phyloP scores from a whole-genome alignment of 1,284 basidiomycete species.

The Rhodotorula sp. region DNA sequence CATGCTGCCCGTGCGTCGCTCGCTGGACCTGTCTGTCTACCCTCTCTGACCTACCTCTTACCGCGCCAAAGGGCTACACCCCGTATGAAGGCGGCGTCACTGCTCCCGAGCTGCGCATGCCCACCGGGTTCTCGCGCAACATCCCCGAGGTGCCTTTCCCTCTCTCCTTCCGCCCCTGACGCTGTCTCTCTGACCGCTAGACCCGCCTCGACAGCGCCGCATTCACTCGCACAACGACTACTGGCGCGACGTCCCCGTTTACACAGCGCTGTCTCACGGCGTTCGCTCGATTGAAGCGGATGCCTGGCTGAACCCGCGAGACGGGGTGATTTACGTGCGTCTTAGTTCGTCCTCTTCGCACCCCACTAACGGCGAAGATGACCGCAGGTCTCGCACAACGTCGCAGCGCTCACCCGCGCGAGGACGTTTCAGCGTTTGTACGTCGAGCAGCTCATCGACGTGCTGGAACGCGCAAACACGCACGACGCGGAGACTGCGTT shows the following conservation, averaged over 20 bases:
- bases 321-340: conserved; percentile 43
- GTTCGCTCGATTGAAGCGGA: conserved; percentile 44
- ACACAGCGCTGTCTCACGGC: conserved; percentile 43
- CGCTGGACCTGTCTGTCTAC: accelerated
- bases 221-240: conserved; percentile 49
- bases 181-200: not conserved
- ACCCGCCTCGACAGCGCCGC: conserved; percentile 7
- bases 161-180: not conserved
- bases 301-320: conserved; percentile 45
- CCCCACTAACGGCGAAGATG: accelerated
- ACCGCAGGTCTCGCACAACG: conserved; percentile 40
- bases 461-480: conserved; percentile 43
- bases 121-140: conserved; percentile 26
- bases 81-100: conserved; percentile 12
- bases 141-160: conserved; percentile 15
- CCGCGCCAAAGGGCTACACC: conserved; percentile 7
- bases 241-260: conserved; percentile 41
- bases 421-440: conserved; percentile 43
- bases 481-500: conserved; percentile 32
- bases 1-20: conserved; percentile 8
- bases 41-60: not conserved
- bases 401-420: conserved; percentile 38
- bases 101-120: conserved; percentile 19
- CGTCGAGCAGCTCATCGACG: conserved; percentile 40
- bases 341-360: not conserved